Base-by-base conservation (phyloP, 2,329 filamentous ascomycete genomes). In the Fusarium avenaceum region DNA sequence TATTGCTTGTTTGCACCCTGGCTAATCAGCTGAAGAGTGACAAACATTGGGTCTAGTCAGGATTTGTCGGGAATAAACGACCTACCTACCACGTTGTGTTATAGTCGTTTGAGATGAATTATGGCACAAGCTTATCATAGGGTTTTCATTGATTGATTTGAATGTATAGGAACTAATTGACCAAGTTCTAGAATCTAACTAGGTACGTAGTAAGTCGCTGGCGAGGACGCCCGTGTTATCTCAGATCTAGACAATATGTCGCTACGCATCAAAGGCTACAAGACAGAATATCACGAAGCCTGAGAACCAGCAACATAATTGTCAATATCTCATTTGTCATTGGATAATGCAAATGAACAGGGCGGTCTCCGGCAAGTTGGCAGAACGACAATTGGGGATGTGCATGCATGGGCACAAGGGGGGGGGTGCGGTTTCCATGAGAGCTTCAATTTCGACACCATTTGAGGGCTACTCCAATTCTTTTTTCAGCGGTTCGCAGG, bases 321-420 rank as follows among this genome's bases (percentile, higher is more conserved):
- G 65, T 72, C 72, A 74, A 72, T 47, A 40, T 39, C 40, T 43
- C 20, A 22, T 6, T 20, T 65, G 14, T 28, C 24, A 74, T 74
- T 74, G 72, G 72, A 50, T 32, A 35, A 43, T 19, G 35, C 20
- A 51, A 22, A 56, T 45, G 43, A 64, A 39, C 33, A 65, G 59
- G 71, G 71, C 62, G 66, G 70, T 74, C 67, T 68, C 15, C 67
- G 65, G 70, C 50, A 20, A 43, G 69, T 50, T 62, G 61, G 71
- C 65, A 73, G 71, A 73, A 73, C 50, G 38, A 59, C 6, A 53
- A 40, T 42, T 57, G 47, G 57, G 52, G 44, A 63, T 57, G 68
- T 61, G 44, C 56, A 57, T 30, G 26, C 46, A 58, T 58, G 47
- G 46, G 44, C 43, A 46, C 24, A 46, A 40, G 65, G 33, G 52